A percentile compares a stretch with the other conserved stretches of the same genome.
phyloP scores from a whole-genome alignment of 2,329 filamentous ascomycete species.

The Curvularia hawaiiensis region DNA sequence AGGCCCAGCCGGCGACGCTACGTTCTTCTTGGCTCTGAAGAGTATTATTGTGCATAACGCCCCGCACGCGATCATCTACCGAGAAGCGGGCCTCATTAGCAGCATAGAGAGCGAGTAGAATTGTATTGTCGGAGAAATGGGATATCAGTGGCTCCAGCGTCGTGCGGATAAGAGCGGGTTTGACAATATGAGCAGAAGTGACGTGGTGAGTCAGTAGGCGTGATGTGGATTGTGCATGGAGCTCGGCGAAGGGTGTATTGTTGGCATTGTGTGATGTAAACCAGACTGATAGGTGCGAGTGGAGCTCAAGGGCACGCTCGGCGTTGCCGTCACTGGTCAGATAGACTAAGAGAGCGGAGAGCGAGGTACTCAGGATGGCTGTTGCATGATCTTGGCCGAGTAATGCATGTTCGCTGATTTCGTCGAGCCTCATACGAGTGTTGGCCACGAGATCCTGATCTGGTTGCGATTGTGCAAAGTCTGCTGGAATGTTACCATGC shows the following conservation, averaged over 20 bases:
- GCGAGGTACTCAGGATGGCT: conserved; percentile 64
- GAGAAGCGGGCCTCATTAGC: conserved; percentile 74
- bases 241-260: conserved; percentile 57
- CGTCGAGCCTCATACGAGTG: conserved; percentile 20
- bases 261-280: conserved; percentile 31
- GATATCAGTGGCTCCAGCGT: conserved; percentile 65
- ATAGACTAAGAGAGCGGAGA: conserved; percentile 70
- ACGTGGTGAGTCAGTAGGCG: conserved; percentile 71
- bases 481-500: conserved; percentile 17
- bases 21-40: conserved; percentile 37
- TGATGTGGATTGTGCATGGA: conserved; percentile 70
- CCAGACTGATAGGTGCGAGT: conserved; percentile 33
- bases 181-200: conserved; percentile 66
- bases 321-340: conserved; percentile 54
- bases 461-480: conserved; percentile 9
- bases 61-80: conserved; percentile 77
- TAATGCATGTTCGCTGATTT: conserved; percentile 59
- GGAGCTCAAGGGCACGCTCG: conserved; percentile 46
- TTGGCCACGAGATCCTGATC: conserved; percentile 19
- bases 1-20: conserved; percentile 57
- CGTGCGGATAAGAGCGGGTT: conserved; percentile 67
- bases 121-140: conserved; percentile 74
- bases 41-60: conserved; percentile 58
- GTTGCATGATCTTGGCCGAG: conserved; percentile 48
- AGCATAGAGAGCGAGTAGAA: conserved; percentile 74